Evolutionary conservation across 2,329 filamentous ascomycete genomes (phyloP).

Genomic region (Parafenestella ontariensis): DNA sequence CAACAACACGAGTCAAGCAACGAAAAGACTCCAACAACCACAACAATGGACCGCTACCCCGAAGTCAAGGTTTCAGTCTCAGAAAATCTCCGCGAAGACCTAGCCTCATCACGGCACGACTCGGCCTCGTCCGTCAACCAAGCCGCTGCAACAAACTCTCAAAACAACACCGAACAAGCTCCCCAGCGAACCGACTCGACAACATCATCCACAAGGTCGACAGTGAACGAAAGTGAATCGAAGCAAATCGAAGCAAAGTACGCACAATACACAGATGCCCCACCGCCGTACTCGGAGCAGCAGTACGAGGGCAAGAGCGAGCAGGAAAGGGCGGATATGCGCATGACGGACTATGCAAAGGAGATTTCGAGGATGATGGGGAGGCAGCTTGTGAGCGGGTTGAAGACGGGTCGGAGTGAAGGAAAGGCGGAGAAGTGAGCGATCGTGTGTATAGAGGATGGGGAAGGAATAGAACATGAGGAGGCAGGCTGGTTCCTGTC

Average conservation of each 20-base stretch:
- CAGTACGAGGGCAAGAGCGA: conserved; percentile 33
- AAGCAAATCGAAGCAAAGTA: conserved; percentile 25
- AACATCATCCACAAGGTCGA: conserved; percentile 9
- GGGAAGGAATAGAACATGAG: too few relatives aligned
- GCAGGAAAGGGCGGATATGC: conserved; percentile 29
- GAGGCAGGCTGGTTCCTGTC: neutral
- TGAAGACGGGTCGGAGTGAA: conserved; percentile 16
- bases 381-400: conserved; percentile 26
- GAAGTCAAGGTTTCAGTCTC: conserved; percentile 29
- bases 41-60: conserved; percentile 33
- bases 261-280: conserved; percentile 27
- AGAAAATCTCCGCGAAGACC: conserved; percentile 11
- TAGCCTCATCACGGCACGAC: conserved; percentile 20
- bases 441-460: too few relatives aligned
- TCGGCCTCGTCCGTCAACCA: conserved; percentile 25
- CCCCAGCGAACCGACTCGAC: neutral
- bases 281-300: conserved; percentile 28
- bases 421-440: too few relatives aligned
- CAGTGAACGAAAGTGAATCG: conserved; percentile 6
- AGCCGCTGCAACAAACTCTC: conserved; percentile 4
- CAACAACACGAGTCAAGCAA: too few relatives aligned
- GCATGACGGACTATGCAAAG: conserved; percentile 34
- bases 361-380: conserved; percentile 39
- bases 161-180: too few relatives aligned
- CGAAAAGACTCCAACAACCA: too few relatives aligned